These are phyloP conservation scores for Cinnamomum chago DNA, from an alignment of 164 flowering plant species.

Conservation along the genomic window DNA sequence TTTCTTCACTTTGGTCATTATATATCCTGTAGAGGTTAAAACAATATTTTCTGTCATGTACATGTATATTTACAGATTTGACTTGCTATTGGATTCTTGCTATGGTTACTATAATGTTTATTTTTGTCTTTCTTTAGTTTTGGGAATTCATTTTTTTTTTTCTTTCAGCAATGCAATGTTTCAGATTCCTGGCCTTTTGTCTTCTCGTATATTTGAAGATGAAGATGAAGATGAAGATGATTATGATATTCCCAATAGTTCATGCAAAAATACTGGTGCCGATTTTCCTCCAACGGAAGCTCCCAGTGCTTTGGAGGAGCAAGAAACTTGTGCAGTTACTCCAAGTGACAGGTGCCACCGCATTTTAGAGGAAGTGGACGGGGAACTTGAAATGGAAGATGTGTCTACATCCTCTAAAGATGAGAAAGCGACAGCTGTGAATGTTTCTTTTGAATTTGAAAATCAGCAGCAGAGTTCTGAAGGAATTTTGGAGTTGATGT, in stretches of 20 bases:
- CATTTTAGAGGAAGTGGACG: conserved; percentile 79
- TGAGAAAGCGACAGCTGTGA: conserved; percentile 22
- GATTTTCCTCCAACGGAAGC: conserved; percentile 31
- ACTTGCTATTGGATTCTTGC: neutral
- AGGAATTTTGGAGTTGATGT: conserved; percentile 22
- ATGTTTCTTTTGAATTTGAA: conserved; percentile 24
- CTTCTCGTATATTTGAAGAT: conserved; percentile 71
- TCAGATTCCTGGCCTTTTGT: conserved; percentile 82
- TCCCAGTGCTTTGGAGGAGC: conserved; percentile 25
- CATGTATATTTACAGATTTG: neutral
- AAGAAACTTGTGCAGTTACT: conserved; percentile 35
- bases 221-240: conserved; percentile 85
- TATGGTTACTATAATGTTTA: neutral
- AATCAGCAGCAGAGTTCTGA: conserved; percentile 23
- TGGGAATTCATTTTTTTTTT: neutral
- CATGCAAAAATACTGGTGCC: conserved; percentile 30
- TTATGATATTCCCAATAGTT: conserved; percentile 42
- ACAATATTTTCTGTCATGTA: neutral
- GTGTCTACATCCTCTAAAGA: conserved; percentile 53
- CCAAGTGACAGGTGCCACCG: conserved; percentile 67
- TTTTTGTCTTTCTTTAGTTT: neutral
- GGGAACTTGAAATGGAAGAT: conserved; percentile 96
- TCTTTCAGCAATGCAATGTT: conserved; percentile 81
- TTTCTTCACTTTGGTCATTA: neutral
- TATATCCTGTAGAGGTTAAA: too few species aligned